Base-by-base conservation (phyloP, 352 stramenopile species). In the Sclerospora graminicola region DNA sequence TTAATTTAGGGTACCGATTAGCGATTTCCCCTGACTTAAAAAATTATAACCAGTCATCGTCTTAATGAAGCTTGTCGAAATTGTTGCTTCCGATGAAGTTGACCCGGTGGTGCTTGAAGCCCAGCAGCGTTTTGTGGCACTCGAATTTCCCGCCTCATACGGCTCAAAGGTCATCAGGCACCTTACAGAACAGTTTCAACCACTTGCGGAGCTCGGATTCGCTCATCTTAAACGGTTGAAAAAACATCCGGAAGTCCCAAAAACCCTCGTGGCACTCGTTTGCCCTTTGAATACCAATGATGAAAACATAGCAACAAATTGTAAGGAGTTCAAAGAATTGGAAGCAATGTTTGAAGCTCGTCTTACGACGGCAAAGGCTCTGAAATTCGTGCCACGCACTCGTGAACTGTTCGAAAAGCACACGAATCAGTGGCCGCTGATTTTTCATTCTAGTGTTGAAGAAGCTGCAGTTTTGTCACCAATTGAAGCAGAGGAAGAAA, bases 151-250 rank as follows among this genome's bases (percentile, higher is more conserved):
- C 5, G 70, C 72, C 5, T 49, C 32, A 19, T 67, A 82, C 46
- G 81, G 81, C 10, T 76, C 71, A 21, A 55, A 55, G 20, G 74
- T 75, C 21, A 92, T 92, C 61, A 66, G 75, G 59, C 55, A 79
- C 18, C 63, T 92, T 4, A 45, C 46, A 1, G 45, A 32, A 21
- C 44, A 54, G 41, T 88, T 83, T 39, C 61, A 66, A 37, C 59
- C 74, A 14, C 61, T 92, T 19, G 41, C 59, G 9, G 69, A 74
- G 37, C 49, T 86, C 26, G 78, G 81, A 15, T 89, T 81, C 45
- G 59, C 54, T 26, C 81, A 92, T 39, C 60, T 92, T 28, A 92
- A 92, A 60, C 81, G 81, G 27, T 71, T 92, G 39, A 89, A 88
- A 48, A 89, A 89, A 52, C 63, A 77, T 43, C 44, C 75, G 14